Percentiles rank a stretch among this genome's conserved stretches.
These are phyloP conservation scores for Coemansia sp. DNA, from an alignment of 192 early-diverging fungal genomes.

Conservation along the genomic window DNA sequence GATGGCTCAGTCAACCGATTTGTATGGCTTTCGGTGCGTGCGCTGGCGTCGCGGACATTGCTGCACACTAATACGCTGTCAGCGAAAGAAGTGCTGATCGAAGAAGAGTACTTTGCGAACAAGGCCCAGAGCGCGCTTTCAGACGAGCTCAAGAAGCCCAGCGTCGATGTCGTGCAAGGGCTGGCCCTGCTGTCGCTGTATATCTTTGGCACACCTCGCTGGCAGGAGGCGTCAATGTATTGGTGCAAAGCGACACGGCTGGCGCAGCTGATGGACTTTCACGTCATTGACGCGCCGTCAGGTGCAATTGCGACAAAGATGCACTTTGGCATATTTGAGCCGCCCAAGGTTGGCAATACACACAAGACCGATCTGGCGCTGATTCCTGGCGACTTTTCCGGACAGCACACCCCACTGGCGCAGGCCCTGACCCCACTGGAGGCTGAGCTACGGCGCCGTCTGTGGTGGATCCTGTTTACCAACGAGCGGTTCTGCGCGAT, in stretches of 20 bases:
- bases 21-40: constrained; percentile 49
- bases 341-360: constrained; percentile 14
- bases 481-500: too few relatives aligned
- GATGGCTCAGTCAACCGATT: constrained; percentile 47
- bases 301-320: constrained; percentile 40
- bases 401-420: constrained; percentile 33
- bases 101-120: constrained; percentile 43
- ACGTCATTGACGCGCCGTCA: constrained; percentile 46
- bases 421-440: constrained; percentile 43
- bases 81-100: constrained; percentile 29
- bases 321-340: constrained; percentile 51
- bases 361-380: constrained; percentile 26
- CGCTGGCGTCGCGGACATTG: constrained; percentile 36
- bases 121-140: constrained; percentile 28
- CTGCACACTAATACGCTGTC: constrained; percentile 26
- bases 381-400: constrained; percentile 41
- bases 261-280: constrained; percentile 47
- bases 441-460: constrained; percentile 44
- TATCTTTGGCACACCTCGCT: constrained; percentile 40
- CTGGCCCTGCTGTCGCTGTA: constrained; percentile 43
- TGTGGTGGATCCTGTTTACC: constrained; percentile 52
- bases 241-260: constrained; percentile 52
- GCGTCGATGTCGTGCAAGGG: constrained; percentile 41
- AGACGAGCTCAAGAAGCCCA: constrained; percentile 26
- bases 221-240: constrained; percentile 53